Percentiles rank a stretch among this genome's conserved stretches.
These are phyloP conservation scores for Trichoderma sp. DNA, from an alignment of 2,329 filamentous ascomycete species.

Conservation along the genomic window DNA sequence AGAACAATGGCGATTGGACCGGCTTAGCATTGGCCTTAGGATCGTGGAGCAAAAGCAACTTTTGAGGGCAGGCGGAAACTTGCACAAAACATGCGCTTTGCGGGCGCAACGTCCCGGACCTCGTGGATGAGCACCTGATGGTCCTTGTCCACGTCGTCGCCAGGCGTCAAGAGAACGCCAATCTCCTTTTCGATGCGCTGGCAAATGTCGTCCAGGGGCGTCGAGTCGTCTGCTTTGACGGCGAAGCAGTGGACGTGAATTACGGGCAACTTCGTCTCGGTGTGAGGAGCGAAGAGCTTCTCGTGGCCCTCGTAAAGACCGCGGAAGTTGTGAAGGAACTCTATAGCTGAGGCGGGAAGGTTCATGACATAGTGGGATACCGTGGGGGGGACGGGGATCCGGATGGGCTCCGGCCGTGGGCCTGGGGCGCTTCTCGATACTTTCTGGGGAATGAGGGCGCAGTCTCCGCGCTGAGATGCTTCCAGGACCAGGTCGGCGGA, in stretches of 20 bases:
- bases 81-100: constrained; percentile 96
- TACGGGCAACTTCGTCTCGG: constrained; percentile 67
- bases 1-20: background rate
- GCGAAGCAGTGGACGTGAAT: constrained; percentile 96
- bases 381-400: constrained; percentile 64
- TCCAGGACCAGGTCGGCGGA: constrained; percentile 63
- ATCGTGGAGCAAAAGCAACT: constrained; percentile 70
- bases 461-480: constrained; percentile 53
- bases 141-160: constrained; percentile 50
- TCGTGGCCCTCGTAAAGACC: constrained; percentile 78
- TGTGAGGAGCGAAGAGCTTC: constrained; percentile 63
- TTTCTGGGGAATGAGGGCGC: constrained; percentile 52
- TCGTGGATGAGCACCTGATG: constrained; percentile 61
- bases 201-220: constrained; percentile 55
- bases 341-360: constrained; percentile 83
- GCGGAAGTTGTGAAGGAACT: constrained; percentile 68
- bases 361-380: constrained; percentile 99
- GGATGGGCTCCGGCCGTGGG: constrained; percentile 41
- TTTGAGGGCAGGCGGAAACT: constrained; percentile 82
- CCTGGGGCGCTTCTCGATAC: constrained; percentile 43
- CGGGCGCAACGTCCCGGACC: constrained; percentile 85
- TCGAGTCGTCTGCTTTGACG: constrained; percentile 75
- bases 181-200: constrained; percentile 45
- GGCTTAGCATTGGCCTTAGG: constrained; percentile 24
- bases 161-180: constrained; percentile 44